These are phyloP conservation scores for Russula vinacea DNA, from an alignment of 768 basidiomycete species.

Conservation along the genomic window DNA sequence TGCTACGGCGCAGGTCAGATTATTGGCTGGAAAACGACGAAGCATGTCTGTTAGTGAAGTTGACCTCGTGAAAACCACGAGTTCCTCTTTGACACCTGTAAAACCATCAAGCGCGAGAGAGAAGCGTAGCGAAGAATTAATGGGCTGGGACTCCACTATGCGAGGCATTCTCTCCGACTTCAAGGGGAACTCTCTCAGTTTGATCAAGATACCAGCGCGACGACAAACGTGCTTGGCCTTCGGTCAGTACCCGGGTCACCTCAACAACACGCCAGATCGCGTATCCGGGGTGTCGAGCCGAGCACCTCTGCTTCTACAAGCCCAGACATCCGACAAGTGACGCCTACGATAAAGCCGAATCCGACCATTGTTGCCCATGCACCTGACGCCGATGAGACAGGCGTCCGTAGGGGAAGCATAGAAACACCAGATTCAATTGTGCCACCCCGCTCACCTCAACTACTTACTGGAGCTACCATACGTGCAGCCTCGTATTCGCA, in stretches of 20 bases:
- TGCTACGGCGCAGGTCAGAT: not conserved
- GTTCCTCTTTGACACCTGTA: conserved; percentile 39
- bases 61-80: conserved; percentile 41
- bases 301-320: not conserved
- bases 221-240: conserved; percentile 53
- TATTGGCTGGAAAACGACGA: conserved; percentile 30
- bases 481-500: conserved; percentile 24
- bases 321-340: conserved; percentile 2
- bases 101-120: conserved; percentile 40
- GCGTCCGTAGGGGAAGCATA: not conserved
- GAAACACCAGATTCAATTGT: conserved; percentile 6
- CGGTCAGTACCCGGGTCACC: conserved; percentile 56
- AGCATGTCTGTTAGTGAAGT: conserved; percentile 38
- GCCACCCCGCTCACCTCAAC: conserved; percentile 2
- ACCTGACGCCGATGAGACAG: conserved; percentile 17
- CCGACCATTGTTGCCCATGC: conserved; percentile 26
- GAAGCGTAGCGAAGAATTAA: conserved; percentile 37
- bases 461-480: conserved; percentile 24
- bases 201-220: conserved; percentile 47
- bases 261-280: conserved; percentile 25
- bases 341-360: conserved; percentile 13
- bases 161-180: conserved; percentile 69
- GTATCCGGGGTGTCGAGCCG: conserved; percentile 32
- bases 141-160: conserved; percentile 48
- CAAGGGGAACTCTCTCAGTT: conserved; percentile 68